These are phyloP conservation scores for Aspergillus sp. DNA, from an alignment of 2,329 filamentous ascomycete genomes.

Conservation along the genomic window DNA sequence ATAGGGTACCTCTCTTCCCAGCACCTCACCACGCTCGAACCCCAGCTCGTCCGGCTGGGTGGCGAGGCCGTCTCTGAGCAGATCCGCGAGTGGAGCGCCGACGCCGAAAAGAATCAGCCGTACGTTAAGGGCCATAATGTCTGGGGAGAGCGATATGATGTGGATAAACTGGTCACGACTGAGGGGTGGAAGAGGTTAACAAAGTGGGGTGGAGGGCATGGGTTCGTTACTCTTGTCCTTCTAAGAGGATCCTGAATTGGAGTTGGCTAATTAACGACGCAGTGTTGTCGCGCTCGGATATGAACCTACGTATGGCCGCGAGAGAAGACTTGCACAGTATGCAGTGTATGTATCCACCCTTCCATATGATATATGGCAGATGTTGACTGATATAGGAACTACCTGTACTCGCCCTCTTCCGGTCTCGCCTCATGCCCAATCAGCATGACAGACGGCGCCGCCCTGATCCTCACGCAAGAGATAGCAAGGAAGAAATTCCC, in stretches of 20 bases:
- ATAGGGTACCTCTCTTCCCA: conserved; percentile 42
- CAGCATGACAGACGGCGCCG: conserved; percentile 56
- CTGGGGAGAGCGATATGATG: conserved; percentile 57
- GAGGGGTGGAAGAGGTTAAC: conserved; percentile 60
- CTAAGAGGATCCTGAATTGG: neutral
- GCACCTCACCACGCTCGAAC: conserved; percentile 19
- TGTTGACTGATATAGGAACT: conserved; percentile 1
- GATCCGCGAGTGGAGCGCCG: conserved; percentile 43
- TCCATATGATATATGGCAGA: no score
- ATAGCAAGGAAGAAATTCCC: conserved; percentile 9
- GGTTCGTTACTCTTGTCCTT: conserved; percentile 12
- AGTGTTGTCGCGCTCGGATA: conserved; percentile 28
- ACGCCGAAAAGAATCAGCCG: conserved; percentile 66
- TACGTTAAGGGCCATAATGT: conserved; percentile 61
- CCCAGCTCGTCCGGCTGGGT: conserved; percentile 56
- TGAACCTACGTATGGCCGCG: conserved; percentile 20
- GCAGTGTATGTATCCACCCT: conserved; percentile 32
- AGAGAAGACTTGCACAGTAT: conserved; percentile 26
- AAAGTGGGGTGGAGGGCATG: conserved; percentile 34
- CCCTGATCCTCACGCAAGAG: conserved; percentile 30
- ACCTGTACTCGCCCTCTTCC: conserved; percentile 59
- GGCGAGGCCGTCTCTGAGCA: conserved; percentile 32
- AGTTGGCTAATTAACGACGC: neutral
- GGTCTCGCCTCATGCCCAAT: conserved; percentile 65
- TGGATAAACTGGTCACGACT: conserved; percentile 60